A percentile compares a stretch with the other conserved stretches of the same genome.
Evolutionary conservation across 2,329 filamentous ascomycete genomes (phyloP).

Genomic region (Paracorniculantispora psalliotae): DNA sequence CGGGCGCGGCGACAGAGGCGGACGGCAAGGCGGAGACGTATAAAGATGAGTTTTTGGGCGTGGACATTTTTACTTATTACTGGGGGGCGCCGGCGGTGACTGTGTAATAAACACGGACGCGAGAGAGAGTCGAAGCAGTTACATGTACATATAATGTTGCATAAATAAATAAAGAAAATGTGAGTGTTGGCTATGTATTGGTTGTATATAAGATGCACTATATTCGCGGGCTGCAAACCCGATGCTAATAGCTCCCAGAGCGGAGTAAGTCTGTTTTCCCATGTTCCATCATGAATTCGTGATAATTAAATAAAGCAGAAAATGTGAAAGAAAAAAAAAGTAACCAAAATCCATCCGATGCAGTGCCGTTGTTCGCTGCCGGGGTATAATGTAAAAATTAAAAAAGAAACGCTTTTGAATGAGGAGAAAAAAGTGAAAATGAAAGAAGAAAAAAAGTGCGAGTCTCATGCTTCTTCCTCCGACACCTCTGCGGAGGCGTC

Average conservation of each 20-base stretch:
- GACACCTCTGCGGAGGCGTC: slow-evolving; percentile 1
- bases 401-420: background rate
- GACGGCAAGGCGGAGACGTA: slow-evolving; percentile 39
- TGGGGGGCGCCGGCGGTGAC: slow-evolving; percentile 35
- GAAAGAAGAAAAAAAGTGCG: background rate
- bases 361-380: slow-evolving; percentile 14
- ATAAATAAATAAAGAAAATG: too few species aligned
- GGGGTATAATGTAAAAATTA: slow-evolving; percentile 8
- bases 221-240: background rate
- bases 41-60: slow-evolving; percentile 42
- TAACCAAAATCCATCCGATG: slow-evolving; percentile 1
- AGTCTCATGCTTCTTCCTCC: background rate
- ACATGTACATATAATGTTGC: too few species aligned
- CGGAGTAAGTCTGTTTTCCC: background rate
- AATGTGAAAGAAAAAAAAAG: background rate
- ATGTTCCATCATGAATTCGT: background rate
- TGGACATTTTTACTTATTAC: slow-evolving; percentile 52
- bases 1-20: slow-evolving; percentile 40
- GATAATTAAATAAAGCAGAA: background rate
- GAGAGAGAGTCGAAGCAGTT: too few species aligned
- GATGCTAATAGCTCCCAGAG: background rate
- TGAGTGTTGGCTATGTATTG: background rate
- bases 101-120: too few species aligned
- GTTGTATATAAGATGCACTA: background rate
- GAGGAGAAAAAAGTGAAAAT: background rate